Conservation (phyloP, 768 basidiomycete species). For the Suillus variegatus region DNA sequence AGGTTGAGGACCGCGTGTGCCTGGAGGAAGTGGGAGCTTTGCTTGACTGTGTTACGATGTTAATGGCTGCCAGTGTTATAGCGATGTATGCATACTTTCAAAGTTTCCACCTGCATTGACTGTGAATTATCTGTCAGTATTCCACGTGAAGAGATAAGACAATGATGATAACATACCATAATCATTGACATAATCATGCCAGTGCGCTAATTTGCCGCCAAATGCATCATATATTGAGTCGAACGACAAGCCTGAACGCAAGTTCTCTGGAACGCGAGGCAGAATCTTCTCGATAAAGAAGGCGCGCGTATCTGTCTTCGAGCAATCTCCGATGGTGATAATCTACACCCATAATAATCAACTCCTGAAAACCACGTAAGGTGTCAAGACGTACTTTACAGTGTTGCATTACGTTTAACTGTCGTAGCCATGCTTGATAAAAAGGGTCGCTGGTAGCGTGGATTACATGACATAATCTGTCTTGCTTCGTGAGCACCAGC, state of each 20-base stretch:
- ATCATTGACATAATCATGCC: conserved; percentile 78
- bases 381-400: conserved; percentile 56
- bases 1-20: conserved; percentile 82
- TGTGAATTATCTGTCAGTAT: conserved; percentile 28
- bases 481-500: conserved; percentile 86
- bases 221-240: conserved; percentile 77
- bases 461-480: conserved; percentile 79
- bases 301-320: conserved; percentile 64
- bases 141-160: conserved; percentile 8
- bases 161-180: conserved; percentile 45
- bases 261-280: conserved; percentile 67
- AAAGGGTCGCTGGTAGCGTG: conserved; percentile 85
- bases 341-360: conserved; percentile 42
- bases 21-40: conserved; percentile 83
- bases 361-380: not conserved
- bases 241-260: conserved; percentile 60
- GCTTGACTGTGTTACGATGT: conserved; percentile 52
- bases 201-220: conserved; percentile 83
- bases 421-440: conserved; percentile 82
- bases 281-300: conserved; percentile 68
- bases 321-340: conserved; percentile 78
- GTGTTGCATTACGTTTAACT: conserved; percentile 79
- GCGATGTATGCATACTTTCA: conserved; percentile 50
- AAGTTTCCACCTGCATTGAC: conserved; percentile 75
- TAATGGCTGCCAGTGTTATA: conserved; percentile 9